Conservation (phyloP, 2,329 filamentous ascomycete genomes). For the Talaromyces albobiverticillius region DNA sequence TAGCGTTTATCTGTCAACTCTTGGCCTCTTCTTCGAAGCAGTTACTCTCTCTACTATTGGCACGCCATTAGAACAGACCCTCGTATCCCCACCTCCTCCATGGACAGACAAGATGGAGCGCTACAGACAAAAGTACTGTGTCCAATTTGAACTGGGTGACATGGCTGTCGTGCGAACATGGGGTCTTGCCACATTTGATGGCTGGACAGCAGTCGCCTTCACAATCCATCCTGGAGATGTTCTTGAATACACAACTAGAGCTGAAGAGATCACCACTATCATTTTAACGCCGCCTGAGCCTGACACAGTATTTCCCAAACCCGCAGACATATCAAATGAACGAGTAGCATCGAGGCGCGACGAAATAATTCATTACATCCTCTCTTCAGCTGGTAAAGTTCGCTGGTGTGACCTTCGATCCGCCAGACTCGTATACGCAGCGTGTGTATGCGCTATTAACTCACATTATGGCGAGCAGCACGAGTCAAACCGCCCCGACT, state of each 20-base stretch:
- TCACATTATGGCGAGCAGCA: constrained; percentile 21
- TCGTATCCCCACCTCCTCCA: constrained; percentile 13
- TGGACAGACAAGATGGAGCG: constrained; percentile 32
- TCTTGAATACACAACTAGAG: constrained; percentile 53
- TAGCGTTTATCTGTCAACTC: constrained; percentile 30
- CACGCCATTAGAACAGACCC: constrained; percentile 5
- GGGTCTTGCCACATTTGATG: constrained; percentile 52
- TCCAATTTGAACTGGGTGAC: constrained; percentile 49
- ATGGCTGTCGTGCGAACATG: constrained; percentile 51
- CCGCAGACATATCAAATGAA: constrained; percentile 18
- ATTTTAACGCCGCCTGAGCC: constrained; percentile 28
- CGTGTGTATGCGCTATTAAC: constrained; percentile 34
- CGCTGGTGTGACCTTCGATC: constrained; percentile 21
- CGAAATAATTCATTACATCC: constrained; percentile 26
- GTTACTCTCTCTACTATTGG: constrained; percentile 9
- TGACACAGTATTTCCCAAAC: constrained; percentile 15
- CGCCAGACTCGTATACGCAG: constrained; percentile 34
- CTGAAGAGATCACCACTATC: constrained; percentile 44
- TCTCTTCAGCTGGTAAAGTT: constrained; percentile 20
- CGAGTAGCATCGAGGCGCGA: constrained; percentile 20
- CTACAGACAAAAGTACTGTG: constrained; percentile 45
- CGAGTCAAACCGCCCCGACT: not conserved
- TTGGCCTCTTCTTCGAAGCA: constrained; percentile 25
- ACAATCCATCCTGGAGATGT: constrained; percentile 57
- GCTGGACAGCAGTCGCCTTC: constrained; percentile 48